Evolutionary conservation across 106 monocot species (phyloP).

Genomic region (Hemerocallis citrina): DNA sequence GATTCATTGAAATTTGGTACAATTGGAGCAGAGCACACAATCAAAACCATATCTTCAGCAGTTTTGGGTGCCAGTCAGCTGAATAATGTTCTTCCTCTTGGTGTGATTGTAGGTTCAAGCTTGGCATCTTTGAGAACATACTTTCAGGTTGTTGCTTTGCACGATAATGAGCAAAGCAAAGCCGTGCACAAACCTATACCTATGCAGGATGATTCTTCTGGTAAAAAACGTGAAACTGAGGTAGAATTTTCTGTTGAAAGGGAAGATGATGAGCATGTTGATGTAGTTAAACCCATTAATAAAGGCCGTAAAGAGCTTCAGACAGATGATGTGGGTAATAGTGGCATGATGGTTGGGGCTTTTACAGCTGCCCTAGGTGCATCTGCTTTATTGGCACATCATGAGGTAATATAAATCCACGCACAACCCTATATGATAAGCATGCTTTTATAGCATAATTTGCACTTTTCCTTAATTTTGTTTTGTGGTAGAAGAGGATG

Average conservation of each 20-base stretch:
- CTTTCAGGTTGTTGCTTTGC: conserved; percentile 42
- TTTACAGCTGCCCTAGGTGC: conserved; percentile 76
- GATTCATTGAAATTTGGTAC: conserved; percentile 39
- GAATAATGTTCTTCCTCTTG: conserved; percentile 69
- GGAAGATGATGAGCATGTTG: conserved; percentile 15
- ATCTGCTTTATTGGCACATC: conserved; percentile 55
- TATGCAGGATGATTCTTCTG: conserved; percentile 12
- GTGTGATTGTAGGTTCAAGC: conserved; percentile 68
- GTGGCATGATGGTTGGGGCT: conserved; percentile 55
- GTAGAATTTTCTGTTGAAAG: conserved; percentile 1
- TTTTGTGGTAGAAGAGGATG: no score
- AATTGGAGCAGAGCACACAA: conserved; percentile 33
- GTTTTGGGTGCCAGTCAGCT: conserved; percentile 37
- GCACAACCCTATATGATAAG: neutral
- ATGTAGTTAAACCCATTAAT: neutral
- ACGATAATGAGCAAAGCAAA: conserved; percentile 27
- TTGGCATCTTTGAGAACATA: conserved; percentile 67
- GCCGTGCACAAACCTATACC: conserved; percentile 5
- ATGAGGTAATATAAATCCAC: conserved; percentile 38
- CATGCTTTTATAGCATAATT: no score
- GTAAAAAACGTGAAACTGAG: conserved; percentile 6
- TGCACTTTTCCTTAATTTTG: no score
- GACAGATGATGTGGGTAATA: conserved; percentile 10
- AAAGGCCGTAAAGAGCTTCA: conserved; percentile 2
- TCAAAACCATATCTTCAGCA: conserved; percentile 48